Percentiles rank a stretch among this genome's conserved stretches.
Conservation (phyloP, 352 stramenopile species). For the Phytophthora cryptogea region DNA sequence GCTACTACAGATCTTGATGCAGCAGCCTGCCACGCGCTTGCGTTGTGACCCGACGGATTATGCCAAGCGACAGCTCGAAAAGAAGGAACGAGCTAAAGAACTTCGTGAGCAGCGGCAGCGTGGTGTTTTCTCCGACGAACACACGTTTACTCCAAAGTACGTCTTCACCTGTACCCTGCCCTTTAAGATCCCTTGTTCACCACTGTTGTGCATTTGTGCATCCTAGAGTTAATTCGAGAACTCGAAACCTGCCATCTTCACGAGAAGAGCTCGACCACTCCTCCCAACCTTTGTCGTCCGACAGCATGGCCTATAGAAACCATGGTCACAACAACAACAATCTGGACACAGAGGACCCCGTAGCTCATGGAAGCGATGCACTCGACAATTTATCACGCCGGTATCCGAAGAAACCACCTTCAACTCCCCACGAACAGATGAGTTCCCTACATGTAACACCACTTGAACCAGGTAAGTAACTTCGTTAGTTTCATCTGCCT, state of each 20-base stretch:
- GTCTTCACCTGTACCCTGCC: slow-evolving; percentile 9
- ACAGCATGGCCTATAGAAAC: slow-evolving; percentile 25
- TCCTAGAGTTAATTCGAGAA: slow-evolving; percentile 51
- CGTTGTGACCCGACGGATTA: slow-evolving; percentile 83
- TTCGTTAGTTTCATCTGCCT: slow-evolving; percentile 1
- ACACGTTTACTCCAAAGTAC: slow-evolving; percentile 83
- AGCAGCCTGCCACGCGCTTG: slow-evolving; percentile 54
- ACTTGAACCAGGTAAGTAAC: slow-evolving; percentile 54
- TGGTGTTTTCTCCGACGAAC: slow-evolving; percentile 72
- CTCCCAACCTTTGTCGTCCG: slow-evolving; percentile 21
- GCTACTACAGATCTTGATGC: slow-evolving; percentile 41
- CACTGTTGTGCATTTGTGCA: neutral
- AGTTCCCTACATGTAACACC: slow-evolving; percentile 28
- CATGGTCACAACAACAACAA: slow-evolving; percentile 68
- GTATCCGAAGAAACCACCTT: slow-evolving; percentile 57
- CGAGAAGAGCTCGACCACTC: slow-evolving; percentile 55
- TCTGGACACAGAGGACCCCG: slow-evolving; percentile 34
- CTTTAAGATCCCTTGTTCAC: neutral
- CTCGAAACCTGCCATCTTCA: slow-evolving; percentile 40
- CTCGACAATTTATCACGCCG: slow-evolving; percentile 69
- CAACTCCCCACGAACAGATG: slow-evolving; percentile 31
- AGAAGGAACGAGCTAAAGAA: slow-evolving; percentile 76
- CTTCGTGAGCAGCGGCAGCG: slow-evolving; percentile 69
- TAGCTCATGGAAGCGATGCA: slow-evolving; percentile 36
- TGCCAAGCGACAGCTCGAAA: slow-evolving; percentile 78